These are phyloP conservation scores for Physcia stellaris DNA, from an alignment of 495 filamentous ascomycete genomes.

Conservation along the genomic window DNA sequence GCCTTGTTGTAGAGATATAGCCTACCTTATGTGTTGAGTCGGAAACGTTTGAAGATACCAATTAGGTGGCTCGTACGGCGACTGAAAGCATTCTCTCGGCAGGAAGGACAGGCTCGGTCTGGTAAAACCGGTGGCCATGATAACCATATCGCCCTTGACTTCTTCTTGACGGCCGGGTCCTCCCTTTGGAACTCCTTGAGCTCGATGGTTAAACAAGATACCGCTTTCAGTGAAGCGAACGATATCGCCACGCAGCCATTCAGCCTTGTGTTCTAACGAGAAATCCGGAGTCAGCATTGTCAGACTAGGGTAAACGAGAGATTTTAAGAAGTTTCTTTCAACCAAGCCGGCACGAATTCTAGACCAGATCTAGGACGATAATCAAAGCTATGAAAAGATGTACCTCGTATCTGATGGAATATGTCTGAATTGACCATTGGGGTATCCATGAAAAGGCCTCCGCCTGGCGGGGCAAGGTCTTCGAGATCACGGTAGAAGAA, in stretches of 20 bases:
- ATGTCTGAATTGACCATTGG: conserved; percentile 80
- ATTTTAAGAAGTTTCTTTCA: no score
- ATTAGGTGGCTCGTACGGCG: conserved; percentile 63
- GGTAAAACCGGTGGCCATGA: conserved; percentile 73
- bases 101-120: conserved; percentile 61
- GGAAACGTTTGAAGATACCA: conserved; percentile 77
- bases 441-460: conserved; percentile 66
- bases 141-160: conserved; percentile 59
- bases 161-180: conserved; percentile 51
- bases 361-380: no score
- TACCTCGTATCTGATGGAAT: conserved; percentile 60
- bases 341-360: no score
- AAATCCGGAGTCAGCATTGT: no score
- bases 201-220: conserved; percentile 55
- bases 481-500: conserved; percentile 80
- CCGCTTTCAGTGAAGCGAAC: conserved; percentile 48
- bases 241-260: conserved; percentile 74
- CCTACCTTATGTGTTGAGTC: conserved; percentile 28
- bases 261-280: no score
- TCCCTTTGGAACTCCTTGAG: conserved; percentile 55
- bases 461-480: conserved; percentile 53
- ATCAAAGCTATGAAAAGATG: no score
- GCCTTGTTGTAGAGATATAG: neutral
- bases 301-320: no score
- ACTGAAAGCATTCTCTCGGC: conserved; percentile 52